phyloP scores from a whole-genome alignment of 257 asterid species.

The Ophiorrhiza pumila region DNA sequence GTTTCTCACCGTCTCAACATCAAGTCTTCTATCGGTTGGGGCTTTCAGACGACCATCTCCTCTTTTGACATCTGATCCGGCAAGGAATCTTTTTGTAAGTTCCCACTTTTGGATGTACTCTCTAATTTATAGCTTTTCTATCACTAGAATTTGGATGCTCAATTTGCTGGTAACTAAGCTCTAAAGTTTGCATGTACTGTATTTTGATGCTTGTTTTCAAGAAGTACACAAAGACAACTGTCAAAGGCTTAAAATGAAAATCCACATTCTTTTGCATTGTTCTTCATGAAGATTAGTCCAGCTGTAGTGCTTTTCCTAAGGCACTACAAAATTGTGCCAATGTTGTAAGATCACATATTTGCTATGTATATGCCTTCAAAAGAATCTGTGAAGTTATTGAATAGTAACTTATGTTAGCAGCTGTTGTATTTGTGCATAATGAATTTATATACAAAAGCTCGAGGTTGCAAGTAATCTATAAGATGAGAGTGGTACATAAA shows the following conservation, averaged over 20 bases:
- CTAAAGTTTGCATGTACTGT: background rate
- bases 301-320: background rate
- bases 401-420: background rate
- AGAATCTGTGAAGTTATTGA: background rate
- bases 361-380: background rate
- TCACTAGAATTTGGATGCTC: background rate
- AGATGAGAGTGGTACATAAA: too few relatives aligned
- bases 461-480: background rate
- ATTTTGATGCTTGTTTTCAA: background rate
- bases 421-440: background rate
- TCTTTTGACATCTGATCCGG: constrained; percentile 54
- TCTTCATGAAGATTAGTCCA: background rate
- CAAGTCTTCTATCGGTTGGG: constrained; percentile 69
- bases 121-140: background rate
- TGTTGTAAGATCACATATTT: background rate
- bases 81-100: constrained; percentile 77
- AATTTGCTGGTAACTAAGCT: background rate
- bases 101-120: constrained; percentile 19
- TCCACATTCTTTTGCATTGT: background rate
- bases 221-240: background rate
- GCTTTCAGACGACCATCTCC: constrained; percentile 58
- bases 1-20: constrained; percentile 69
- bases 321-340: too few relatives aligned
- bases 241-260: background rate
- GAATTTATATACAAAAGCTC: background rate